These are phyloP conservation scores for Cutaneotrichosporon cutaneum DNA, from an alignment of 1,284 basidiomycete genomes.

Conservation along the genomic window DNA sequence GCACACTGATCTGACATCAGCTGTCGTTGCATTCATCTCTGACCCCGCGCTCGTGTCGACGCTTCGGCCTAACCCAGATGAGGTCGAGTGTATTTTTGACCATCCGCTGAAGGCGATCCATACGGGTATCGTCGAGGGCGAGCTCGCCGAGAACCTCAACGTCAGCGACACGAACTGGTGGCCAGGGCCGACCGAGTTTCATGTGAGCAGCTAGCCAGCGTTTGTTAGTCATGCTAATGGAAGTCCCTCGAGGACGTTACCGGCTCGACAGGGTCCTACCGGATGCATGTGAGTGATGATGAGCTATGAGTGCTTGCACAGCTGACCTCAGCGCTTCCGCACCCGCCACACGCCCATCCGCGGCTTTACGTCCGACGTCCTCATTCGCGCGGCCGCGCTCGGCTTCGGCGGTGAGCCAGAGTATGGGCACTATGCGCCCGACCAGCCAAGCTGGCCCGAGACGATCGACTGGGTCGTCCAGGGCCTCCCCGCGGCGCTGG, in stretches of 20 bases:
- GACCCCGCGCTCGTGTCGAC: constrained; percentile 58
- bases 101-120: constrained; percentile 68
- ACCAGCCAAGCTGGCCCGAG: constrained; percentile 48
- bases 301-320: neutral
- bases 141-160: constrained; percentile 56
- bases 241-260: constrained; percentile 44
- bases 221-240: constrained; percentile 7
- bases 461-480: constrained; percentile 37
- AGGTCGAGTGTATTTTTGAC: constrained; percentile 75
- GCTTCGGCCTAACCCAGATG: constrained; percentile 62
- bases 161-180: constrained; percentile 65
- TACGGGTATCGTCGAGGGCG: constrained; percentile 57
- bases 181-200: constrained; percentile 67
- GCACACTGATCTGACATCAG: constrained; percentile 54
- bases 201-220: constrained; percentile 53
- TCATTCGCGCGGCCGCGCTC: constrained; percentile 64
- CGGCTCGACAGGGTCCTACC: constrained; percentile 60
- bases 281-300: constrained; percentile 41
- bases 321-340: constrained; percentile 72
- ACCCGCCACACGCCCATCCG: constrained; percentile 72
- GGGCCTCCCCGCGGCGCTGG: constrained; percentile 36
- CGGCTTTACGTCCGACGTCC: constrained; percentile 78
- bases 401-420: constrained; percentile 58
- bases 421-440: constrained; percentile 59
- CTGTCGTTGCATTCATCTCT: constrained; percentile 70